Evolutionary conservation across 2,329 filamentous ascomycete genomes (phyloP), one percentile per base, ranked within the genome.

Genomic region (Clarireedia hainanense): DNA sequence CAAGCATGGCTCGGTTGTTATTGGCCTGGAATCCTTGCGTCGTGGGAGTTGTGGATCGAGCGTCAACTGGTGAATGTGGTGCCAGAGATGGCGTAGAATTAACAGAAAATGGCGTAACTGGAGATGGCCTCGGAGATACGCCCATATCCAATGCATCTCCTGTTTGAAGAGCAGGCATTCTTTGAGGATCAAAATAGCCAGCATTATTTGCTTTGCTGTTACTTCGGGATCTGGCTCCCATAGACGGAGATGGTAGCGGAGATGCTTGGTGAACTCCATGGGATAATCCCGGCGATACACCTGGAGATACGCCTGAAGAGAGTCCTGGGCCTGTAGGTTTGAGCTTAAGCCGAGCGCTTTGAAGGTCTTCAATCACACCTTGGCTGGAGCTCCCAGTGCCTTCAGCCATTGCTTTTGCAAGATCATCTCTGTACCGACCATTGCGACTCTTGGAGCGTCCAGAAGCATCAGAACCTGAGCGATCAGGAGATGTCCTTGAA

Each of bases 381-480:
- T 63, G 61, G 26, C 55, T 60, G 7, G 61, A 62, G 40, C 51
- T 65, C 2, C 60, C 53, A 14, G 50, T 57, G 40, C 63, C 64
- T 45, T 66, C 62, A 7, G 59, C 60, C 61, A 68, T 66, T 15
- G 61, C 61, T 42, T 60, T 61, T 20, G 63, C 62, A 14, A 65
- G 43, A 52, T 68, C 67, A 54, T 68, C 66, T 50, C 59, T 64
- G 48, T 67, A 65, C 48, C 62, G 58, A 26, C 62, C 65, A 57
- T 64, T 69, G 20, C 62, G 63, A 48, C 64, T 67, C 56, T 65
- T 68, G 2, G 67, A 68, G 43, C 64, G 60, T 24, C 57, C 61
- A 43, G 65, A 68, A 6, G 60, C 59, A 53, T 66, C 65, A 30
- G 67, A 69, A 47, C 61, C 62, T 17, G 67, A 68, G 42, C 67